These are phyloP conservation scores for Pseudogymnoascus sp. DNA, from an alignment of 2,329 filamentous ascomycete genomes.

Conservation along the genomic window DNA sequence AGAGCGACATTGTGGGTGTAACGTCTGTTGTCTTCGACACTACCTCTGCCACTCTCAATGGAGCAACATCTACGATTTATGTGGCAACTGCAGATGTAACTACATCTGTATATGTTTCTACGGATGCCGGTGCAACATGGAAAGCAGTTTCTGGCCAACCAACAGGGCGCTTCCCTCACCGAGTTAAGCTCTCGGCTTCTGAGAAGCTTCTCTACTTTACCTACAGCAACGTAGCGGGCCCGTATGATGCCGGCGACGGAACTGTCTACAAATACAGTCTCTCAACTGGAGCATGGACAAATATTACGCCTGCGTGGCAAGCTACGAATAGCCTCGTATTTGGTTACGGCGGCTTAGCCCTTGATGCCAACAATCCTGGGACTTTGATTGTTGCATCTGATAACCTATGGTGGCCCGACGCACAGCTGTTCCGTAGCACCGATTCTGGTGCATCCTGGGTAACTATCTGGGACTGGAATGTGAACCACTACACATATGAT, in stretches of 20 bases:
- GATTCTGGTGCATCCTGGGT: constrained; percentile 43
- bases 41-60: constrained; percentile 37
- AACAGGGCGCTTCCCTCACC: constrained; percentile 44
- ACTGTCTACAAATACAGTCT: constrained; percentile 49
- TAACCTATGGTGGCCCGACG: constrained; percentile 54
- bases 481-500: constrained; percentile 41
- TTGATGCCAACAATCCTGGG: constrained; percentile 46
- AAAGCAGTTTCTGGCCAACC: constrained; percentile 42
- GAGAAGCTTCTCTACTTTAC: constrained; percentile 48
- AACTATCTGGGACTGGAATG: constrained; percentile 42
- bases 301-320: constrained; percentile 47
- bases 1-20: constrained; percentile 40
- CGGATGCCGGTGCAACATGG: constrained; percentile 47
- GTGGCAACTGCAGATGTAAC: constrained; percentile 48
- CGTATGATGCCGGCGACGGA: constrained; percentile 47
- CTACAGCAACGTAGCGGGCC: constrained; percentile 47
- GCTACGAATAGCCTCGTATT: constrained; percentile 35
- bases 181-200: constrained; percentile 39
- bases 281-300: constrained; percentile 38
- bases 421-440: constrained; percentile 45
- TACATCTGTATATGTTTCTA: constrained; percentile 45
- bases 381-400: constrained; percentile 48
- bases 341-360: constrained; percentile 47
- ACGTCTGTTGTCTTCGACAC: constrained; percentile 48
- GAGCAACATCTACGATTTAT: constrained; percentile 48